A percentile compares a stretch with the other conserved stretches of the same genome.
Conservation (phyloP, 345 rosid genomes). For the Brassica cretica region DNA sequence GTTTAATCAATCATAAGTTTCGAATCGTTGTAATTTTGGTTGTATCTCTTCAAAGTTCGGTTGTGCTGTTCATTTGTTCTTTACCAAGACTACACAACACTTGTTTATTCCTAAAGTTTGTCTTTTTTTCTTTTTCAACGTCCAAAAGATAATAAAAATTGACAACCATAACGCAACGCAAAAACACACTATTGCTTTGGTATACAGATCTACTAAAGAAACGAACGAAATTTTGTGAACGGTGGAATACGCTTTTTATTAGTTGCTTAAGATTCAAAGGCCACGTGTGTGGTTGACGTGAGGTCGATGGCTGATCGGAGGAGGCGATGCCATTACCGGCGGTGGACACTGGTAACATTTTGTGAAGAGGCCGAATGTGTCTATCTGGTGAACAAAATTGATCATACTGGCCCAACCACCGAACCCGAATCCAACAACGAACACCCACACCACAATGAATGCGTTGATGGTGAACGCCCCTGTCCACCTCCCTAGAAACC, state of each 20-base stretch:
- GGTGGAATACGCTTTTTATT: background rate
- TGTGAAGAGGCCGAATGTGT: conserved; percentile 92
- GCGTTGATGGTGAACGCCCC: conserved; percentile 78
- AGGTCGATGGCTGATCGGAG: conserved; percentile 35
- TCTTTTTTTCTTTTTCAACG: background rate
- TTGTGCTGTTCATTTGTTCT: background rate
- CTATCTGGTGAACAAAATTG: conserved; percentile 88
- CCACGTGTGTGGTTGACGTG: conserved; percentile 48
- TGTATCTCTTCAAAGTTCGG: background rate
- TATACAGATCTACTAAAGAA: background rate
- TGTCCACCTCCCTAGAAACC: conserved; percentile 73
- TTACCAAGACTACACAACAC: background rate
- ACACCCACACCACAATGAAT: conserved; percentile 65
- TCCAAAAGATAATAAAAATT: background rate
- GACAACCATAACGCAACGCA: background rate
- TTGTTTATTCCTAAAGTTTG: background rate
- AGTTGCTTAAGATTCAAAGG: conserved; percentile 33
- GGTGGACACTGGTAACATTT: conserved; percentile 94
- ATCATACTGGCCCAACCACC: conserved; percentile 96
- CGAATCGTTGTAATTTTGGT: background rate
- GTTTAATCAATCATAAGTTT: background rate
- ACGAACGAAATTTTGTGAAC: background rate
- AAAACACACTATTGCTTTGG: background rate
- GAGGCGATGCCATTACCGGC: conserved; percentile 26
- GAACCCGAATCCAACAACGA: conserved; percentile 88